Evolutionary conservation across 805 yeast species (phyloP), one percentile per base, ranked within the genome.

Genomic region (Nakazawaea holstii): DNA sequence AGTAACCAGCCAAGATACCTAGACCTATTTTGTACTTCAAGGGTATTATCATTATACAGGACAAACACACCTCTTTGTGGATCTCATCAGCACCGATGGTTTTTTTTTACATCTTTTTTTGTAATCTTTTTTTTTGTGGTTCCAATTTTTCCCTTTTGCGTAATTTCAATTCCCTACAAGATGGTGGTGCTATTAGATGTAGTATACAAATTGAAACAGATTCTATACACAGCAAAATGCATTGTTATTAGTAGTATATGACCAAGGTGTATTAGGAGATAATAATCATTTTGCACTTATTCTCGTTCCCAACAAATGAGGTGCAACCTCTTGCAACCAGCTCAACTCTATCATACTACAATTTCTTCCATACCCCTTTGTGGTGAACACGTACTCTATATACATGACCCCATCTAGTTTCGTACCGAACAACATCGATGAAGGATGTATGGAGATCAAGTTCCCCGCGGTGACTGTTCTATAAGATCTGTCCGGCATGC

Each of bases 401-500:
- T 89, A 94, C 95, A 94, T 84, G 46, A 94, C 82, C 1, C 95
- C 96, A 54, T 92, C 96, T 39, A 81, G 73, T 54, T 79, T 77
- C 53, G 77, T 77, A 6, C 97, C 96, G 65, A 92, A 94, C 36
- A 94, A 67, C 63, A 87, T 67, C 0, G 96, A 88, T 0, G 96
- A 86, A 0, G 98, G 98, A 60, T 92, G 98, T 9, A 92, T 80
- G 43, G 94, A 81, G 41, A 92, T 80, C 30, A 87, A 70, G 62
- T 89, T 97, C 26, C 96, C 96, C 1, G 86, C 79, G 28, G 84
- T 69, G 6, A 90, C 84, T 0, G 98, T 90, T 59, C 95, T 74
- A 67, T 84, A 94, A 3, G 96, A 85, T 58, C 97, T 75, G 63
- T 94, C 98, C 0, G 98, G 96, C 80, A 87, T 79, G 9, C 97